Percentiles rank a stretch among this genome's conserved stretches.
Evolutionary conservation across 2,329 filamentous ascomycete genomes (phyloP).

Genomic region (Microcera coccophila): DNA sequence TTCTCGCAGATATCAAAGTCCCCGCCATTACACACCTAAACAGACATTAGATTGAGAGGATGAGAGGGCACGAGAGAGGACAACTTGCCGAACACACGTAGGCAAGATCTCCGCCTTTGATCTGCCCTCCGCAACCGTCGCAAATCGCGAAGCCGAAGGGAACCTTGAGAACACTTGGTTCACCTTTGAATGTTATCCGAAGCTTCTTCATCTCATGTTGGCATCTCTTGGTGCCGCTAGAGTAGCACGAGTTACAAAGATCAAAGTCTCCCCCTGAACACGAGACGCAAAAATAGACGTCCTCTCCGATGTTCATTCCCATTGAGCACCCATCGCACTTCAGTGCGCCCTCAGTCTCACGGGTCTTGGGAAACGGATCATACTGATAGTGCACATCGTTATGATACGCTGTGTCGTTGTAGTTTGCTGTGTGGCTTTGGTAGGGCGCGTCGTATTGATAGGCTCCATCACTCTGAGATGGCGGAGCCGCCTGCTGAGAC

Average conservation of each 20-base stretch:
- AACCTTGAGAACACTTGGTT: background rate
- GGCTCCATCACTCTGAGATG: no score
- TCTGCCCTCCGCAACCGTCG: constrained; percentile 2
- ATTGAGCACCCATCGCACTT: constrained; percentile 6
- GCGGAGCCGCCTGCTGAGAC: no score
- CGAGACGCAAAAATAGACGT: constrained; percentile 4
- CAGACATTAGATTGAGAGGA: no score
- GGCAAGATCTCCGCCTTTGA: background rate
- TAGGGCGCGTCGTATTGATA: no score
- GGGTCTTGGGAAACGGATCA: constrained; percentile 2
- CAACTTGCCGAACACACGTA: no score
- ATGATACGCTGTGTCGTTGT: no score
- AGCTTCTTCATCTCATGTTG: background rate
- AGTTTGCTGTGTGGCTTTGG: no score
- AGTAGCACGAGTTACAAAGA: constrained; percentile 6
- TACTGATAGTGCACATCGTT: no score
- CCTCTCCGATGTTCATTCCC: constrained; percentile 8
- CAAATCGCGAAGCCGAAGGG: background rate
- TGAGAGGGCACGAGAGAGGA: no score
- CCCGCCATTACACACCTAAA: constrained; percentile 4
- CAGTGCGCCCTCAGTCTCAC: constrained; percentile 1
- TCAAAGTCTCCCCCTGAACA: constrained; percentile 9
- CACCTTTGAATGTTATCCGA: background rate
- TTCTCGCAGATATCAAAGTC: constrained; percentile 9
- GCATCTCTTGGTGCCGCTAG: background rate